Evolutionary conservation across 2,329 filamentous ascomycete species (phyloP), one percentile per base, ranked within the genome.

Genomic region (Aspergillus novoparasiticus): DNA sequence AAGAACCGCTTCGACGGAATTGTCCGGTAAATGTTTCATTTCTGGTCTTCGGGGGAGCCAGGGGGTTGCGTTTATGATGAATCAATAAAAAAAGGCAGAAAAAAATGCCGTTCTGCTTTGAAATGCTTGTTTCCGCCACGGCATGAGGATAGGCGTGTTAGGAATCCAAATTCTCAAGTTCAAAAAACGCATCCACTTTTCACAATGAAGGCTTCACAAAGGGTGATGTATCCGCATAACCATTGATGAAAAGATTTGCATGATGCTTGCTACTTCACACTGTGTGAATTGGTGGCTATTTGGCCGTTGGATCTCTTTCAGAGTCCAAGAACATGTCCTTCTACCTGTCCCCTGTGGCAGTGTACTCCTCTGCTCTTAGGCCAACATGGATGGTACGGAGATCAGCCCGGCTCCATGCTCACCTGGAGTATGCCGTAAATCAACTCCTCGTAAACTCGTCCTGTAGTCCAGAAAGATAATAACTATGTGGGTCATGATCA

Each of bases 1-100:
- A 92, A 92, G 87, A 89, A 87, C 82, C 90, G 93, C 84, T 97
- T 97, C 89, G 93, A 98, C 82, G 95, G 94, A 82, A 98, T 98
- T 82, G 93, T 99, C 86, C 90, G 95, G 87, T 98, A 96, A 92
- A 89, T 78, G 79, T 59, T 64, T 59, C 63, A 57, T 58, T 60
- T 55, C 64, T 56, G 64, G 65, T 68, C 60, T 68, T 68, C 65
- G 68, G 67, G 63, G 70, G 64, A 71, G 62, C 66, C 66, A 64
- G 65, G 69, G 69, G 71, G 67, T 70, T 72, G 72, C 73, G 72
- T 72, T 70, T 69, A 67, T 64, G 73, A 74, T 69, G 69, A 74
- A 74, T 73, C 71, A 71, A 75, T 73, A 63, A 69, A 68, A 68
- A 67, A 67, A 67, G 70, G 65, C 68, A 64, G 67, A 45, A 39